Evolutionary conservation across 768 basidiomycete species (phyloP).

Genomic region (Calocybe gangraenosa): DNA sequence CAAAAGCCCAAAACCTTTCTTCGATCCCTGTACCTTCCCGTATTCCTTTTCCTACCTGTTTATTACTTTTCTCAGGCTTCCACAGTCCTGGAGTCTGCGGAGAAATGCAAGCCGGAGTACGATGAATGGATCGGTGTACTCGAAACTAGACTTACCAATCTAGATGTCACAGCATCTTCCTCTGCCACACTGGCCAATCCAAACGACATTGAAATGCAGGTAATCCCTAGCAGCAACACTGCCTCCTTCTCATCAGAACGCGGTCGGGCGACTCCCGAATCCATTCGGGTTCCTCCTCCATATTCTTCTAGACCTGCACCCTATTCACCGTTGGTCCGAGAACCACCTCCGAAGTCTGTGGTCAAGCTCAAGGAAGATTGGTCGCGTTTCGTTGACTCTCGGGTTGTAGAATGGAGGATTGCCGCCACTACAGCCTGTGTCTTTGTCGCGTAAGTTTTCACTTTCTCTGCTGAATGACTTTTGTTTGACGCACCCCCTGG

Average conservation of each 20-base stretch:
- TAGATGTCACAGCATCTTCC: conserved; percentile 3
- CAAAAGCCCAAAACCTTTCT: conserved; percentile 4
- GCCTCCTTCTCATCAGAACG: background rate
- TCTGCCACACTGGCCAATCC: background rate
- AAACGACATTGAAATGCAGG: background rate
- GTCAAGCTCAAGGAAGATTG: conserved; percentile 10
- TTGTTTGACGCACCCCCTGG: background rate
- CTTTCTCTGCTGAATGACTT: background rate
- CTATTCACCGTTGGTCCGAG: conserved; percentile 1
- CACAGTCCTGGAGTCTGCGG: conserved; percentile 2
- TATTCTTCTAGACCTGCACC: background rate
- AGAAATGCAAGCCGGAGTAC: conserved; percentile 11
- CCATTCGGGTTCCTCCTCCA: conserved; percentile 4
- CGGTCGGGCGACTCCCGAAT: background rate
- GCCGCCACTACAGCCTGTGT: conserved; percentile 13
- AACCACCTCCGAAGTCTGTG: conserved; percentile 3
- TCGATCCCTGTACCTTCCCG: conserved; percentile 6
- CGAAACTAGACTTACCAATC: conserved; percentile 2
- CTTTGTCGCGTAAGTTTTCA: conserved; percentile 11
- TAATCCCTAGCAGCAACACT: background rate
- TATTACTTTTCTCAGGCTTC: conserved; percentile 13
- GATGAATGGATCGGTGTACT: conserved; percentile 11
- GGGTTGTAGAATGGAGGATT: conserved; percentile 14
- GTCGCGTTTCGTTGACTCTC: conserved; percentile 11
- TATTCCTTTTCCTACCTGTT: conserved; percentile 8